Evolutionary conservation across 2,329 filamentous ascomycete genomes (phyloP).

Genomic region (Escovopsis sp.): DNA sequence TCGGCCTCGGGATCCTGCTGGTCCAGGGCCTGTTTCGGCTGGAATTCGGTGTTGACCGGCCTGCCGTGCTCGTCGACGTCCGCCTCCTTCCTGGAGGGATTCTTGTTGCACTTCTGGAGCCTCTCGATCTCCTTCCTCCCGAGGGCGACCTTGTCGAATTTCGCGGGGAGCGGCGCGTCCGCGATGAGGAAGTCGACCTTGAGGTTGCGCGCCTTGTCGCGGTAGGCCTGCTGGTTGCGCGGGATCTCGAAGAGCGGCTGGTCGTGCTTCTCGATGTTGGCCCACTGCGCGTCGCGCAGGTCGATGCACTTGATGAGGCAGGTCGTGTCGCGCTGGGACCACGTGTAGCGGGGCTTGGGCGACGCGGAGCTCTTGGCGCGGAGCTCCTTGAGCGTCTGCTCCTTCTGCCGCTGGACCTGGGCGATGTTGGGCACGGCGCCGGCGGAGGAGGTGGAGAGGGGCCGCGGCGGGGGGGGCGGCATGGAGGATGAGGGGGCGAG

Average conservation of each 20-base stretch:
- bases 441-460: background rate
- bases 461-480: background rate
- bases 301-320: constrained; percentile 28
- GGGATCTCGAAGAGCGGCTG: constrained; percentile 22
- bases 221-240: constrained; percentile 39
- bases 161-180: constrained; percentile 27
- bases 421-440: constrained; percentile 11
- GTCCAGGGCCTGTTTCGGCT: no score
- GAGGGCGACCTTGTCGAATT: constrained; percentile 35
- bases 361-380: constrained; percentile 10
- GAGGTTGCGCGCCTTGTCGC: constrained; percentile 41
- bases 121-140: constrained; percentile 32
- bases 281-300: constrained; percentile 13
- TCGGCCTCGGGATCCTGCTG: background rate
- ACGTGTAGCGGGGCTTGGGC: constrained; percentile 18
- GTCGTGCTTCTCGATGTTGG: constrained; percentile 17
- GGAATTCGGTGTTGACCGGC: constrained; percentile 22
- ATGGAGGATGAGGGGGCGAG: background rate
- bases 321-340: constrained; percentile 26
- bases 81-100: constrained; percentile 31
- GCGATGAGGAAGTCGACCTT: constrained; percentile 36
- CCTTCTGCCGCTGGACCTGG: constrained; percentile 11
- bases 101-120: constrained; percentile 28
- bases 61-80: constrained; percentile 27
- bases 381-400: constrained; percentile 6